A percentile compares a stretch with the other conserved stretches of the same genome.
Evolutionary conservation across 805 yeast genomes (phyloP).

Genomic region (Saturnispora hagleri): DNA sequence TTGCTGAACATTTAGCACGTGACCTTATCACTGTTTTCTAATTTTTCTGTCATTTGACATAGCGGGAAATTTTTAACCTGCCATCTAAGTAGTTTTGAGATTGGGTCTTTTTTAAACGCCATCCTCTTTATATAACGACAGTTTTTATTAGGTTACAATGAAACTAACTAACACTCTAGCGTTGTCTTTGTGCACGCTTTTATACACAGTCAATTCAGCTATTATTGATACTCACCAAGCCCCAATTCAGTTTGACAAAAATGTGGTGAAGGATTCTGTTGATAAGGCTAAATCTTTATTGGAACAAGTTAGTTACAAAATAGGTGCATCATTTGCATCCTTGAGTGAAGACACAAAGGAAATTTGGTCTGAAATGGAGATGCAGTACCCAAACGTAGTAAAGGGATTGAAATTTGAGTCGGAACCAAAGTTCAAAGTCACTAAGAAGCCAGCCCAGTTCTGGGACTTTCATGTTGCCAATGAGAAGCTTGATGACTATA

Average conservation of each 20-base stretch:
- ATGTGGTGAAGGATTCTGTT: neutral
- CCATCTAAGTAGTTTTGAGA: neutral
- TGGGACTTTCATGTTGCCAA: constrained; percentile 28
- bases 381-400: constrained; percentile 49
- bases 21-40: constrained; percentile 2
- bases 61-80: neutral
- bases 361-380: constrained; percentile 57
- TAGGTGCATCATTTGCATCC: constrained; percentile 41
- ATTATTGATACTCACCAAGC: constrained; percentile 1
- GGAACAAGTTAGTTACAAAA: constrained; percentile 38
- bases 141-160: constrained; percentile 1
- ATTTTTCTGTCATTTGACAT: neutral
- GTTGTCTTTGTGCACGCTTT: constrained; percentile 6
- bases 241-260: constrained; percentile 8
- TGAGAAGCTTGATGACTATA: constrained; percentile 35
- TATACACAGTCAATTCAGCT: constrained; percentile 6
- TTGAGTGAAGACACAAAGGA: constrained; percentile 40
- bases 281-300: constrained; percentile 21
- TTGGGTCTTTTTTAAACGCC: neutral
- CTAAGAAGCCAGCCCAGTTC: constrained; percentile 25
- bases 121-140: neutral
- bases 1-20: neutral
- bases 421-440: constrained; percentile 36
- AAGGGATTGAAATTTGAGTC: constrained; percentile 40
- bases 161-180: constrained; percentile 9